These are phyloP conservation scores for Guadua angustifolia DNA, from an alignment of 176 grass and related monocot genomes.

Conservation along the genomic window DNA sequence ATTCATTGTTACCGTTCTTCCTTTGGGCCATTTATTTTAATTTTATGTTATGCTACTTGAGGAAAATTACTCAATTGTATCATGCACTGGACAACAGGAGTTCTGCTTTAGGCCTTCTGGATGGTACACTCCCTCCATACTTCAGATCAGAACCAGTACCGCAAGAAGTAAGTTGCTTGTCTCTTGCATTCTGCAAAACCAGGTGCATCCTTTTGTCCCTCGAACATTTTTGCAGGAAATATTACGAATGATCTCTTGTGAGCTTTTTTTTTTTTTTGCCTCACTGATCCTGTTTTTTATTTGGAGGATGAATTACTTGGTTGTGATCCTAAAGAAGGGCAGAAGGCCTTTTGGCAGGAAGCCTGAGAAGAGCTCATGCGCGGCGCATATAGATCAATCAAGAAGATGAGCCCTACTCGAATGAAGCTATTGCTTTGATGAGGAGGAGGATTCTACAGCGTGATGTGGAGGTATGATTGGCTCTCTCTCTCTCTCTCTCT, in stretches of 20 bases:
- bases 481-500: no score
- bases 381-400: no score
- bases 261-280: no score
- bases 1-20: no score
- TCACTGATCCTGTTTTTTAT: no score
- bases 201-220: conserved; percentile 1
- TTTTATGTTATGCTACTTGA: conserved; percentile 3
- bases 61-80: conserved; percentile 21
- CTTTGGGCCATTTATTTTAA: conserved; percentile 23
- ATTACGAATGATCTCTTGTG: no score
- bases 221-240: background rate
- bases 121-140: conserved; percentile 57
- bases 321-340: no score
- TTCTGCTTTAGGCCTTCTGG: conserved; percentile 62
- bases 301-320: no score
- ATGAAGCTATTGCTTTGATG: conserved; percentile 97
- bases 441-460: conserved; percentile 87
- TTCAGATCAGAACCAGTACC: conserved; percentile 71
- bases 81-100: conserved; percentile 59
- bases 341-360: no score
- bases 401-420: conserved; percentile 82
- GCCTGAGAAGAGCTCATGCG: no score
- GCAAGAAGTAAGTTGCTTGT: no score
- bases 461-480: conserved; percentile 75
- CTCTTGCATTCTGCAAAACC: conserved; percentile 30